Base-by-base conservation (phyloP, 495 filamentous ascomycete genomes). In the Xylaria curta region DNA sequence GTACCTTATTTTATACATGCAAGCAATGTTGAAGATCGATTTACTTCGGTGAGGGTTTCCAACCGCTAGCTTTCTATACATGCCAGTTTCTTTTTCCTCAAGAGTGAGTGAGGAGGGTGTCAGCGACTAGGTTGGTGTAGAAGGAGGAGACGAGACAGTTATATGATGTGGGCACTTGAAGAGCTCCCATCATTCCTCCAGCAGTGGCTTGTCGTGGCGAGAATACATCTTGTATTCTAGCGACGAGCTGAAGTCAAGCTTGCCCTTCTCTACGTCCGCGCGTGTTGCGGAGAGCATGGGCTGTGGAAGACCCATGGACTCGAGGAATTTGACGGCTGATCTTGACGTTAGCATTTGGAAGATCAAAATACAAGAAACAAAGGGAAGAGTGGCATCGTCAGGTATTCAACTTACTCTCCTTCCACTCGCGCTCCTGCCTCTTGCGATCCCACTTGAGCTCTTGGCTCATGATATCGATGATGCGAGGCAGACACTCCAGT, bases 391-490 rank as follows among this genome's bases (percentile, higher is more conserved):
- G 0, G 6, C 49, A 53, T 19, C 54, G 46, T 12, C 3, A 46
- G 31, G 56, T 26, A 61, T n/a, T 31, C 36, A 81, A 81, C 81
- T 80, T 69, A 85, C 82, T 90, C 26, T 98, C 92, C 74, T 85
- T 92, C 94, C 95, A 98, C 81, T 98, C 96, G 56, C 87, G 75
- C 8, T 94, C 93, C 80, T 91, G 92, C 72, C 96, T 83, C 73
- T 87, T 86, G 66, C 76, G 81, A 76, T 91, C 89, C 96, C 96
- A 99, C 56, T 90, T 87, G 71, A 98, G 81, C 84, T 99, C 96
- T 77, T 92, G 90, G 64, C 82, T 87, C 96, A 99, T 99, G 70
- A 98, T 85, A 78, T 99, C 96, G 79, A 99, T 97, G 24, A 99
- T 89, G 64, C 77, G 85, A 2, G 96, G 96, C 63, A 98, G 85